Evolutionary conservation across 495 filamentous ascomycete species (phyloP), one percentile per base, ranked within the genome.

Genomic region (Podospora comata): DNA sequence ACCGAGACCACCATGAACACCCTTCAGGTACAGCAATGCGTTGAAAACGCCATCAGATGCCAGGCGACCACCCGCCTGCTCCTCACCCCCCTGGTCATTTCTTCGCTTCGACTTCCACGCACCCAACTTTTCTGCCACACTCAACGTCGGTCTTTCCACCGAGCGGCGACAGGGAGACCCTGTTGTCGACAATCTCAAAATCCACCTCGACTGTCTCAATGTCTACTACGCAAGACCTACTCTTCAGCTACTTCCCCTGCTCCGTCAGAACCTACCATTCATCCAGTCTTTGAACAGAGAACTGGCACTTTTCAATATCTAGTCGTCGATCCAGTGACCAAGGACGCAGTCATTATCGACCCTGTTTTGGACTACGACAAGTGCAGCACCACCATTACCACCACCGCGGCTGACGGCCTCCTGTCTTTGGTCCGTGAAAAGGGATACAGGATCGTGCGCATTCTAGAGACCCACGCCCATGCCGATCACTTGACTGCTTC

Each of bases 391-490:
- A 70, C 67, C n/a, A 78, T 88, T 69, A 77, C 70, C 53, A 87
- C 85, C 7, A 18, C 48, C 1, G 72, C 82, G 15, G 87, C 87
- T 34, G 85, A 88, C 68, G 19, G 57, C 0, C 64, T 89, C 0
- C 76, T 89, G 0, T 39, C 70, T 0, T 27, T 85, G 3, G 68
- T 83, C 54, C 59, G 71, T 16, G 55, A 76, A 27, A 70, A 84
- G 0, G 76, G 77, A 4, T 88, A 87, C 74, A 78, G 30, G 6
- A 74, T 88, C 39, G 73, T 71, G 5, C 71, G 67, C 26, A 84
- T 89, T 30, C 79, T 89, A n/a, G 87, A 89, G 68, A 88, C 87
- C 0, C 87, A 89, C 70, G 83, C 80, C 6, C 87, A 89, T 69
- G 87, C 87, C 20, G 87, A 88, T 73, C 87, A 89, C 71, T 69